Evolutionary conservation across 768 basidiomycete species (phyloP).

Genomic region (Hericium rajendrae): DNA sequence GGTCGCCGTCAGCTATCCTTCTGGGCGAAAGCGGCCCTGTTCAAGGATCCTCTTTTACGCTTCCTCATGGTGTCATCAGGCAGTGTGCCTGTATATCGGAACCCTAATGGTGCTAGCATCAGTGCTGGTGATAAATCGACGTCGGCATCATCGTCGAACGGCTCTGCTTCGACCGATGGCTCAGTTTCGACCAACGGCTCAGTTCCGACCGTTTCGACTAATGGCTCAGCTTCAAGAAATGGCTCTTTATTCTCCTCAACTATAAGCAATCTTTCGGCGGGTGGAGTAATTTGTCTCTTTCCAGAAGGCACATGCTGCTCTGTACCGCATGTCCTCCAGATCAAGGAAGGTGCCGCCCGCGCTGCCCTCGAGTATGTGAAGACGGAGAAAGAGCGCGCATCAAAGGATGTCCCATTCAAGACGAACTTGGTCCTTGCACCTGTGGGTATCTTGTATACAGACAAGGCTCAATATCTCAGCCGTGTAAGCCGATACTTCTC

Average conservation of each 20-base stretch:
- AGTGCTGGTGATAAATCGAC: background rate
- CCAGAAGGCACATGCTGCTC: constrained; percentile 93
- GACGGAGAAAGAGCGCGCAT: background rate
- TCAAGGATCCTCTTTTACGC: constrained; percentile 62
- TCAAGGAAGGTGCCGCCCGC: constrained; percentile 93
- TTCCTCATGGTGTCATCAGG: constrained; percentile 78
- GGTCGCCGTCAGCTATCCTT: constrained; percentile 74
- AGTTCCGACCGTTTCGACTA: background rate
- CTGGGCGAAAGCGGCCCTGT: constrained; percentile 87
- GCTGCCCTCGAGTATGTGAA: constrained; percentile 38
- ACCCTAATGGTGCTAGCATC: constrained; percentile 78
- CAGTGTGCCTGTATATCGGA: constrained; percentile 93
- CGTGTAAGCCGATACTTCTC: constrained; percentile 41
- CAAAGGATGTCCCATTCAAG: background rate
- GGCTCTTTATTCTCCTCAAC: constrained; percentile 73
- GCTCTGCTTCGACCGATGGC: background rate
- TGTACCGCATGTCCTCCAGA: constrained; percentile 85
- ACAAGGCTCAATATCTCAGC: constrained; percentile 92
- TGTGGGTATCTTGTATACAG: constrained; percentile 83
- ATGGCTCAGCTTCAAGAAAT: background rate
- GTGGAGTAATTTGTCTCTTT: constrained; percentile 73
- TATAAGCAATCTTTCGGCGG: constrained; percentile 63
- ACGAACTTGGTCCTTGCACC: constrained; percentile 45
- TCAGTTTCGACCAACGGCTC: background rate
- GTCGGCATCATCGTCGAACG: background rate